These are phyloP conservation scores for Tolypocladium ovalisporum DNA, from an alignment of 2,329 filamentous ascomycete species.

Conservation along the genomic window DNA sequence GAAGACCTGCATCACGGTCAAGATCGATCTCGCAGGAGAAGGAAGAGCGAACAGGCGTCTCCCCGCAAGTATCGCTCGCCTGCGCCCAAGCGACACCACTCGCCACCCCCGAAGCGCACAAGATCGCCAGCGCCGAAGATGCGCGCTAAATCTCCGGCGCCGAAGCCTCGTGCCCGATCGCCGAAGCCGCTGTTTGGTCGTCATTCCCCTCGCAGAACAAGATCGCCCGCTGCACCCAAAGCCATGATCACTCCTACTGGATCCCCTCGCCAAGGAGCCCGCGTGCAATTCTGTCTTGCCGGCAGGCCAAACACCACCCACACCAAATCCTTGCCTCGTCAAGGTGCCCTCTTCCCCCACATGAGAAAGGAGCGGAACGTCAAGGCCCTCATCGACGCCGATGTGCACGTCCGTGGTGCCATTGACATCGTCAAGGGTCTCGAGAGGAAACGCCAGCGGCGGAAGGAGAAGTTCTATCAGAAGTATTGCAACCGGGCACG, in stretches of 20 bases:
- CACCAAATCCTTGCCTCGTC: conserved; percentile 79
- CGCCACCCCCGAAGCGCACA: conserved; percentile 25
- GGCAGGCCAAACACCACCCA: conserved; percentile 57
- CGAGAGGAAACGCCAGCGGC: conserved; percentile 85
- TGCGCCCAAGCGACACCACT: conserved; percentile 18
- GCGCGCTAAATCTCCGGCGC: conserved; percentile 24
- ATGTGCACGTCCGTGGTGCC: conserved; percentile 72
- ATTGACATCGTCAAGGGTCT: conserved; percentile 97
- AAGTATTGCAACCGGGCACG: conserved; percentile 79
- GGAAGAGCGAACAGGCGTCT: conserved; percentile 38
- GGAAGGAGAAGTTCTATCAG: conserved; percentile 84
- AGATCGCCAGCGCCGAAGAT: conserved; percentile 26
- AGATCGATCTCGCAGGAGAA: conserved; percentile 35
- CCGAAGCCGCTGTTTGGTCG: conserved; percentile 22
- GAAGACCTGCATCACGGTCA: conserved; percentile 54
- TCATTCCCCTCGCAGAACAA: conserved; percentile 2
- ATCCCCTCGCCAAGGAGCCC: conserved; percentile 28
- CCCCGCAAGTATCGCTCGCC: conserved; percentile 34
- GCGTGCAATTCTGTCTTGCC: conserved; percentile 26
- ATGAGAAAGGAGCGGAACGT: conserved; percentile 30
- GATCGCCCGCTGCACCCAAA: conserved; percentile 1
- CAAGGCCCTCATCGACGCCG: conserved; percentile 21
- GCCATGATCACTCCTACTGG: conserved; percentile 22
- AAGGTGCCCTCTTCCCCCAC: conserved; percentile 57
- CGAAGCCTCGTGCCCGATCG: conserved; percentile 40